phyloP scores from a whole-genome alignment of 2,329 filamentous ascomycete species.

The Acarospora socialis region DNA sequence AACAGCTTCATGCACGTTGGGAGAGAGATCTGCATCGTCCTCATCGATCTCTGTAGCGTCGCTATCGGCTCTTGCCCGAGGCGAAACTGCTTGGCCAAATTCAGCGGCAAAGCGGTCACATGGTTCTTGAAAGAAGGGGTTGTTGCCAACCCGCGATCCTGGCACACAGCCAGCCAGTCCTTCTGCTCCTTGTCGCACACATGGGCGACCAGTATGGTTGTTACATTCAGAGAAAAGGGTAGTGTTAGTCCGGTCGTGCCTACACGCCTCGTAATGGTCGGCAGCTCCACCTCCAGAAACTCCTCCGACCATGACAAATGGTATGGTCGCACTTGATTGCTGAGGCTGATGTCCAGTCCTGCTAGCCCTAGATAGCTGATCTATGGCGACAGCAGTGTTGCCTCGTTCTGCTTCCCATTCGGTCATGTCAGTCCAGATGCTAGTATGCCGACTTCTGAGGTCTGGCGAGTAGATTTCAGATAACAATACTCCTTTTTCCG shows the following conservation, averaged over 20 bases:
- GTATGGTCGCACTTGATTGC: constrained; percentile 3
- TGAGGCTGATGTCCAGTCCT: background rate
- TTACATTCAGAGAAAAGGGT: constrained; percentile 29
- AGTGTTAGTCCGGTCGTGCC: constrained; percentile 28
- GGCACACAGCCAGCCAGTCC: constrained; percentile 13
- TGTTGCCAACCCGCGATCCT: constrained; percentile 1
- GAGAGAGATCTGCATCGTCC: constrained; percentile 17
- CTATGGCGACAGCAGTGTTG: background rate
- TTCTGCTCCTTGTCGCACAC: constrained; percentile 7
- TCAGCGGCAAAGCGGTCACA: constrained; percentile 13
- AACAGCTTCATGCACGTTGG: constrained; percentile 19
- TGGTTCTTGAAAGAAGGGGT: constrained; percentile 15
- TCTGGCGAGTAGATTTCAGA: no score
- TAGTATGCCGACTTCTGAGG: constrained; percentile 2
- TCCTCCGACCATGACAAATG: constrained; percentile 10
- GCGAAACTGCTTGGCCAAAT: constrained; percentile 10
- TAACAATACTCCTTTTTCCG: no score
- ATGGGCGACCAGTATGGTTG: constrained; percentile 27
- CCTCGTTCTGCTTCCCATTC: background rate
- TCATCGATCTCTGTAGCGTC: constrained; percentile 19
- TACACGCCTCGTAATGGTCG: constrained; percentile 32
- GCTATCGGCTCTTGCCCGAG: constrained; percentile 12
- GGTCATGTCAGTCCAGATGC: constrained; percentile 6
- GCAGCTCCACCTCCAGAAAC: constrained; percentile 24
- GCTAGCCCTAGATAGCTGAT: background rate